Conservation (phyloP, 352 stramenopile genomes). For the Phytopythium helicoides region DNA sequence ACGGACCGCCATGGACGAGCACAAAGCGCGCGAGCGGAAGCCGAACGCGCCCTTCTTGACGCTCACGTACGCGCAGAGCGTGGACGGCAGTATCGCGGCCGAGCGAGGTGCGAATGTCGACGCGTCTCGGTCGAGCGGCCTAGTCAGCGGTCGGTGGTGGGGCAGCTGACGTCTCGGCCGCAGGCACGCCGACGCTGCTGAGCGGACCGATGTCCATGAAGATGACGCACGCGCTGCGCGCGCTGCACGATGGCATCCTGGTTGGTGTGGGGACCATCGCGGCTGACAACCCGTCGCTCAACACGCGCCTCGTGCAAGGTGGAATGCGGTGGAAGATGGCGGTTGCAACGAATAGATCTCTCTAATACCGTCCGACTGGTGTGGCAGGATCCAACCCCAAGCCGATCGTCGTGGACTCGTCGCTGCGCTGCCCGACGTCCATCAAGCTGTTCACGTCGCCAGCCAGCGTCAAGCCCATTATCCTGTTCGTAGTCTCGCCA, state of each 20-base stretch:
- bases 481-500: conserved; percentile 36
- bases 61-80: conserved; percentile 88
- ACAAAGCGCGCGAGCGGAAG: conserved; percentile 7
- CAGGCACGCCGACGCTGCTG: conserved; percentile 64
- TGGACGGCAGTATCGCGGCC: conserved; percentile 80
- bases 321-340: too few relatives aligned
- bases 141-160: too few relatives aligned
- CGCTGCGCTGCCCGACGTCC: conserved; percentile 51
- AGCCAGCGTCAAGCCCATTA: conserved; percentile 66
- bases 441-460: conserved; percentile 81
- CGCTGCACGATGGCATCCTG: conserved; percentile 85
- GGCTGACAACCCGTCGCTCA: conserved; percentile 88
- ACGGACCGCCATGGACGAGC: conserved; percentile 20
- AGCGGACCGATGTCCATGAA: conserved; percentile 69
- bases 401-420: conserved; percentile 76
- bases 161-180: background rate
- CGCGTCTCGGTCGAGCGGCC: background rate
- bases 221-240: conserved; percentile 88
- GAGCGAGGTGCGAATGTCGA: conserved; percentile 34
- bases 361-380: too few relatives aligned
- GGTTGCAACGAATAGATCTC: too few relatives aligned
- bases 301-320: conserved; percentile 61
- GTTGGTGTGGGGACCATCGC: conserved; percentile 84
- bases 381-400: conserved; percentile 52
- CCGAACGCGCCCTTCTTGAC: conserved; percentile 53